Evolutionary conservation across 176 grass and related monocot species (phyloP).

Genomic region (Zea luxurians): DNA sequence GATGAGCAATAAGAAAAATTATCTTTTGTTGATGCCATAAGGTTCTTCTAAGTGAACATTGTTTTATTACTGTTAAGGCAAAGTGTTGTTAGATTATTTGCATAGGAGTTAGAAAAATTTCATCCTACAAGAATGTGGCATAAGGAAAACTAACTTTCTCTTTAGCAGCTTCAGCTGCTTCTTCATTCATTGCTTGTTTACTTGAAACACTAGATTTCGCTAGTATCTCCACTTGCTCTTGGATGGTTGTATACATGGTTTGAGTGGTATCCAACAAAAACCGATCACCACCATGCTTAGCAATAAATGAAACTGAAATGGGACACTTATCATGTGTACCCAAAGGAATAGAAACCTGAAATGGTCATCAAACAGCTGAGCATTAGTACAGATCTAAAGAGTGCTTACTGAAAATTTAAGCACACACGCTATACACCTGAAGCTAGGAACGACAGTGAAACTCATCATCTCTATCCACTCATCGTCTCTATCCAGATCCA

Average conservation of each 20-base stretch:
- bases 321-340: slow-evolving; percentile 82
- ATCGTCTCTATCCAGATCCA: not conserved
- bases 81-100: slow-evolving; percentile 3
- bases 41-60: not conserved
- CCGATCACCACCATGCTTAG: slow-evolving; percentile 70
- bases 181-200: slow-evolving; percentile 74
- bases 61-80: not conserved
- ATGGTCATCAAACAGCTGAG: slow-evolving; percentile 16
- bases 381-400: slow-evolving; percentile 19
- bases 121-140: not conserved
- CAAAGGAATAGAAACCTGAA: slow-evolving; percentile 77
- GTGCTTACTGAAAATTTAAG: not conserved
- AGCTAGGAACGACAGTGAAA: slow-evolving; percentile 4
- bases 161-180: slow-evolving; percentile 92
- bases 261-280: slow-evolving; percentile 82
- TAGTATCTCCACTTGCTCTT: slow-evolving; percentile 72
- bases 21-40: not conserved
- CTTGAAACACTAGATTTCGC: slow-evolving; percentile 69
- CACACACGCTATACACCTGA: not conserved
- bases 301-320: slow-evolving; percentile 88
- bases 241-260: slow-evolving; percentile 69
- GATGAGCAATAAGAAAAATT: not conserved
- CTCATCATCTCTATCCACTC: not conserved
- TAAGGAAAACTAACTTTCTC: slow-evolving; percentile 62
- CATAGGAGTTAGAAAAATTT: slow-evolving; percentile 17